These are phyloP conservation scores for Colletotrichum chrysophilum DNA, from an alignment of 2,329 filamentous ascomycete genomes.

Conservation along the genomic window DNA sequence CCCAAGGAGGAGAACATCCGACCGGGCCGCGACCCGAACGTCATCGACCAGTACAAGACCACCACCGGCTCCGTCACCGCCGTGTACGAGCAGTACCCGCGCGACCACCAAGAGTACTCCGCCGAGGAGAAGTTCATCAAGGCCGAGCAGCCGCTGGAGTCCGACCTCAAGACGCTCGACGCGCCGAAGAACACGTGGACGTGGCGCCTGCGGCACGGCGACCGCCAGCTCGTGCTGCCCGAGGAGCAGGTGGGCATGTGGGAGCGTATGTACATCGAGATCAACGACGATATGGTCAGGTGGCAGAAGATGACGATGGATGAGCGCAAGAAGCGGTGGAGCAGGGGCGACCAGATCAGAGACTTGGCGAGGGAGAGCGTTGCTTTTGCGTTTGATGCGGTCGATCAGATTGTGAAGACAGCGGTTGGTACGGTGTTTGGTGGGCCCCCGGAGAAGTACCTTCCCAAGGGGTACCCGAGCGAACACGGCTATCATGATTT, in stretches of 20 bases:
- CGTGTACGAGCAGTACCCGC: neutral
- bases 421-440: neutral
- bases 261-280: constrained; percentile 24
- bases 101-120: neutral
- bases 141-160: constrained; percentile 18
- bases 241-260: constrained; percentile 26
- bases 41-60: constrained; percentile 12
- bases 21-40: neutral
- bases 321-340: neutral
- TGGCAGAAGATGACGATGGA: neutral
- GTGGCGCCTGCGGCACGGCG: neutral
- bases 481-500: constrained; percentile 17
- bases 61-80: constrained; percentile 1
- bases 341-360: neutral
- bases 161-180: constrained; percentile 12
- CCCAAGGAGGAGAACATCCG: neutral
- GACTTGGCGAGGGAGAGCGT: neutral
- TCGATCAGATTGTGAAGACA: neutral
- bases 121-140: neutral
- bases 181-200: constrained; percentile 3
- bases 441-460: neutral
- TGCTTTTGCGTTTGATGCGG: neutral
- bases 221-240: neutral
- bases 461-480: neutral
- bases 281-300: constrained; percentile 19